Evolutionary conservation across 2,329 filamentous ascomycete species (phyloP), one percentile per base, ranked within the genome.

Genomic region (Cladosporium phlei): DNA sequence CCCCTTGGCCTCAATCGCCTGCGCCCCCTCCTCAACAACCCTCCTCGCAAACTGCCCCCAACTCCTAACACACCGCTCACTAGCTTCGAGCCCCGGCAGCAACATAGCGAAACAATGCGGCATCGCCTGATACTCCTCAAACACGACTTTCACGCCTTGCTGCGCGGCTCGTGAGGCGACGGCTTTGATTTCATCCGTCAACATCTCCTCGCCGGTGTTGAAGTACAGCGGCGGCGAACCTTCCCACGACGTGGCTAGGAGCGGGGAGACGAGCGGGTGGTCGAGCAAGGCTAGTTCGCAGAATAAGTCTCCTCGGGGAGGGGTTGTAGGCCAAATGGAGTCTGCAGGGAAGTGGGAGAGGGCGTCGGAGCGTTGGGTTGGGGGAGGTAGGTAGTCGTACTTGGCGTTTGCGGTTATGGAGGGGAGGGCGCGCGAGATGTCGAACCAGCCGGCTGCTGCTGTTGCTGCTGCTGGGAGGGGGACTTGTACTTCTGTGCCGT

Each of bases 61-160:
- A 34, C 64, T 64, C 5, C 56, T 57, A 16, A 69, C 55, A 58
- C 67, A 68, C 44, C 65, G 51, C 5, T 57, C 48, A 5, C 60
- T 55, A 0, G 52, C 63, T 3, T 52, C 38, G 2, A 65, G 46
- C 1, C 53, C 47, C n/a, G 69, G 68, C 3, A 74, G 49, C 46
- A 75, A 49, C 65, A 72, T 65, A 0, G 59, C 65, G 54, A 76
- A 91, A 55, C 79, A 80, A 66, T 90, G 86, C 45, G 87, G 85
- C 86, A 91, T 91, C 3, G 80, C 83, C 62, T 89, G 82, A 61
- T 82, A 93, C 66, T 88, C 79, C 61, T 86, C 79, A 57, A 82
- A 85, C 3, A 79, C 72, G 0, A 90, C 77, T 0, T 58, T 59
- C 0, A 83, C 82, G 4, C 78, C 80, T 35, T 85, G 77, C 6